Percentiles rank a stretch among this genome's conserved stretches.
Evolutionary conservation across 805 yeast genomes (phyloP).

Genomic region (Candida montana): DNA sequence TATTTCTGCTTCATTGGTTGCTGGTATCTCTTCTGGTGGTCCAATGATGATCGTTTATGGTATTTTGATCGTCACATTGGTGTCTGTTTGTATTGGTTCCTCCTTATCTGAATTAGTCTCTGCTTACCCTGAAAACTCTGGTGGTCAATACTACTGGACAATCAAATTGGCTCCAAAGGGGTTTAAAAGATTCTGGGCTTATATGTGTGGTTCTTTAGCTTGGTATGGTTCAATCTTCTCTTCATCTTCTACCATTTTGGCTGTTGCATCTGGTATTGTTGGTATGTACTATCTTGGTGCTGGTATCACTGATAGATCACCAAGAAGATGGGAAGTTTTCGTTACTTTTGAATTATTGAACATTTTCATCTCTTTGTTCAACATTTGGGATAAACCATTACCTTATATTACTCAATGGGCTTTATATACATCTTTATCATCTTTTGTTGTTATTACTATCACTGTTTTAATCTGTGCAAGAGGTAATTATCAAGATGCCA

Average conservation of each 20-base stretch:
- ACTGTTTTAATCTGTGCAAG: slow-evolving; percentile 45
- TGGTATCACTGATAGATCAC: slow-evolving; percentile 28
- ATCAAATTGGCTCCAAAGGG: slow-evolving; percentile 41
- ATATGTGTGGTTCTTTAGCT: slow-evolving; percentile 51
- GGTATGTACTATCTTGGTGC: slow-evolving; percentile 42
- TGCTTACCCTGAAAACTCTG: slow-evolving; percentile 46
- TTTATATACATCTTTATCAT: slow-evolving; percentile 43
- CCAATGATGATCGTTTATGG: slow-evolving; percentile 55
- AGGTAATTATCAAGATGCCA: slow-evolving; percentile 44
- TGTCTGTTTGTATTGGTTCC: slow-evolving; percentile 42
- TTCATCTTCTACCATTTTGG: slow-evolving; percentile 49
- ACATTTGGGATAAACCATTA: slow-evolving; percentile 43
- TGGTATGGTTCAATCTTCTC: slow-evolving; percentile 60
- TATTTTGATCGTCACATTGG: slow-evolving; percentile 41
- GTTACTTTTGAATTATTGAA: slow-evolving; percentile 42
- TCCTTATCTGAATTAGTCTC: slow-evolving; percentile 46
- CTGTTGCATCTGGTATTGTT: slow-evolving; percentile 44
- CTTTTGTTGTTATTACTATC: slow-evolving; percentile 47
- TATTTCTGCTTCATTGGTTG: slow-evolving; percentile 47
- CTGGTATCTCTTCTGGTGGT: slow-evolving; percentile 52
- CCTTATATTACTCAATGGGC: slow-evolving; percentile 44
- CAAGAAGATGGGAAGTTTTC: slow-evolving; percentile 48
- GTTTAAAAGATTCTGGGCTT: slow-evolving; percentile 34
- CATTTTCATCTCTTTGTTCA: slow-evolving; percentile 36
- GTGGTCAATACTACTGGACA: slow-evolving; percentile 57